A percentile compares a stretch with the other conserved stretches of the same genome.
phyloP scores from a whole-genome alignment of 1,284 basidiomycete genomes.

The Vanrija sp. region DNA sequence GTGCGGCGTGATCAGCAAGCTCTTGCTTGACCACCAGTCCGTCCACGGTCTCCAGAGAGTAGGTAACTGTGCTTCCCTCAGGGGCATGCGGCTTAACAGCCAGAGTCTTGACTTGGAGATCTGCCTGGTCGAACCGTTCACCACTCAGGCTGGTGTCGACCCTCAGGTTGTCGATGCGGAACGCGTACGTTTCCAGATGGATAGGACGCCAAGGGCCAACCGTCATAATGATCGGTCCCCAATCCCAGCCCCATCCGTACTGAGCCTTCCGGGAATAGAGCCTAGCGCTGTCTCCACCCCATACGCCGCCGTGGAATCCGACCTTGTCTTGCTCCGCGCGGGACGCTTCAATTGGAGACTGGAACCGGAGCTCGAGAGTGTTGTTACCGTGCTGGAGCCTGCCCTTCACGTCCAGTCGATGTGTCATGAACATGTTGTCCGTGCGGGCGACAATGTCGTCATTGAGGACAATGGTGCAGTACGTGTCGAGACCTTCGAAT shows the following conservation, averaged over 20 bases:
- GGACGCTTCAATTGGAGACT: conserved; percentile 56
- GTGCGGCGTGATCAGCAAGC: no score
- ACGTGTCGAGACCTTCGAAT: conserved; percentile 85
- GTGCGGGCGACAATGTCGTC: conserved; percentile 59
- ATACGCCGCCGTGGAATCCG: conserved; percentile 55
- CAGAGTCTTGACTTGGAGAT: conserved; percentile 1
- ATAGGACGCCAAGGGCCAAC: conserved; percentile 51
- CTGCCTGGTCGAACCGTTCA: conserved; percentile 58
- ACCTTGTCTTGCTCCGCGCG: conserved; percentile 33
- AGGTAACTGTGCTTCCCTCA: conserved; percentile 1
- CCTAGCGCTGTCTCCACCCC: conserved; percentile 81
- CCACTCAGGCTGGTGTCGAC: conserved; percentile 54
- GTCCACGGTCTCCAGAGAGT: conserved; percentile 6
- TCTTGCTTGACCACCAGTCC: conserved; percentile 24
- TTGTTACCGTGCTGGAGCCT: conserved; percentile 60
- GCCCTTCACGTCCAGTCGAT: conserved; percentile 61
- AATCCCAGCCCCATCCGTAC: conserved; percentile 58
- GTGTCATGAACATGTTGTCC: conserved; percentile 71
- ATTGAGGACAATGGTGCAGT: conserved; percentile 70
- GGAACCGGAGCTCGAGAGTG: conserved; percentile 62
- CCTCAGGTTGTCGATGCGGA: conserved; percentile 61
- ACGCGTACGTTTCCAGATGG: conserved; percentile 62
- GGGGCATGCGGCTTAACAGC: not conserved
- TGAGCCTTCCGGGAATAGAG: conserved; percentile 84
- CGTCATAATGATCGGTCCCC: conserved; percentile 57